Base-by-base conservation (phyloP, 768 basidiomycete species). In the Termitomyces eurrhizus region DNA sequence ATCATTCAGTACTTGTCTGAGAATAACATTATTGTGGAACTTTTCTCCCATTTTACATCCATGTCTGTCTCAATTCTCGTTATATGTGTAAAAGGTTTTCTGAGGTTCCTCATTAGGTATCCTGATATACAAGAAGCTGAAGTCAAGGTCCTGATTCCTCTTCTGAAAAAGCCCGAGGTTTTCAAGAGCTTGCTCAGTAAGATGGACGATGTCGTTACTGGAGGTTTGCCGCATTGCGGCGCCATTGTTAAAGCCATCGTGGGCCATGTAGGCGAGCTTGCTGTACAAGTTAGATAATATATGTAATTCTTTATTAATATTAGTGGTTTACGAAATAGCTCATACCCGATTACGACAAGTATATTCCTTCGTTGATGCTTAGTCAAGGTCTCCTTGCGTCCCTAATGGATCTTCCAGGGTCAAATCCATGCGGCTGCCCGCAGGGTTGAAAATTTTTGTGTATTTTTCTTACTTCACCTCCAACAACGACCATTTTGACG, bases 1-100 rank as follows among this genome's bases (percentile, higher is more conserved):
- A 71, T 73, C 45, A 16, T 32, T 29, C 37, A 26, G n/a, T 24
- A 21, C 4, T 24, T 72, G 11, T 60, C 67, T 8, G 64, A 67
- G 49, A 7, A 56, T 7, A 72, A 72, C 42, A 62, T 72, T 48
- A 35, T 70, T 16, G 46, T 60, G 48, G 71, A 72, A 51, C 54
- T 72, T 21, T 66, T 68, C 54, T 71, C 69, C 9, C 56, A 49
- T 13, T 65, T 70, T 56, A 69, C 69, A 11, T 70, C 71, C 8
- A 62, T 61, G 70, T 71, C 51, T 26, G 50, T 33, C 33, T 14
- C 29, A 11, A 33, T 33, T 57, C 36, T 21, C 1, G 26, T 36
- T 7, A 3, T 37, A 2, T 4, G 32, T 26, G 4, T 37, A n/a
- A 5, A 44, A n/a, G 7, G n/a, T 33, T 4, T 24, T n/a, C 6